Base-by-base conservation (phyloP, 192 early-diverging fungal species). In the Borealophlyctis nickersoniae region DNA sequence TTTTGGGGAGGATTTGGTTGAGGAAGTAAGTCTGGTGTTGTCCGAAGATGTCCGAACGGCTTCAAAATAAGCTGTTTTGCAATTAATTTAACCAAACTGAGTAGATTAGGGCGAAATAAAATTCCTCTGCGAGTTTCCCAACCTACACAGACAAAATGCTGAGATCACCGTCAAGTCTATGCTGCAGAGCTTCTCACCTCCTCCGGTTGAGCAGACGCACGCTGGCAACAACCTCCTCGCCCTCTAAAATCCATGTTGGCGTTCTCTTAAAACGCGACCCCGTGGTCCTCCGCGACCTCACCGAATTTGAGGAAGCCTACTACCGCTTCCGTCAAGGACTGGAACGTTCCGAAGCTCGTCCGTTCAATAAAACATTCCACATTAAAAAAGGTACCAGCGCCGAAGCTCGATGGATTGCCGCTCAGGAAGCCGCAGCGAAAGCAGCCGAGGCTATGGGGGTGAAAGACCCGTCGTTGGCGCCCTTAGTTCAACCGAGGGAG, bases 301-400 rank as follows among this genome's bases (percentile, higher is more conserved):
- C 80, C 26, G 70, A 76, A 0, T 90, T 92, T 67, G 86, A 89
- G 74, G 52, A 67, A 26, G 83, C 82, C 59, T 92, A 92, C 61
- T 85, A 84, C 66, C 60, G 70, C 35, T 89, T 89, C 76, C 78
- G 87, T 62, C 83, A 89, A 65, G 77, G 75, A 30, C 74, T 83
- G 13, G 78, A 81, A 60, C 75, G 79, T 2, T 62, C 68, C 27
- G 75, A 75, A 53, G 69, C 87, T 5, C 64, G 81, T 1, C 74
- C 78, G 2, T 86, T 90, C 66, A 70, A 85, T 11, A 63, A 76
- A 14, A 83, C 83, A 9, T 89, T 90, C 60, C 89, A 89, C 73
- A 90, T 90, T 73, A 90, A 90, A 70, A 87, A 87, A 73, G 90
- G 90, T 14, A 82, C 82, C 16, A 66, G 85, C 23, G 85, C 84